These are phyloP conservation scores for Populus hybrid DNA, from an alignment of 441 rosid genomes.

Conservation along the genomic window DNA sequence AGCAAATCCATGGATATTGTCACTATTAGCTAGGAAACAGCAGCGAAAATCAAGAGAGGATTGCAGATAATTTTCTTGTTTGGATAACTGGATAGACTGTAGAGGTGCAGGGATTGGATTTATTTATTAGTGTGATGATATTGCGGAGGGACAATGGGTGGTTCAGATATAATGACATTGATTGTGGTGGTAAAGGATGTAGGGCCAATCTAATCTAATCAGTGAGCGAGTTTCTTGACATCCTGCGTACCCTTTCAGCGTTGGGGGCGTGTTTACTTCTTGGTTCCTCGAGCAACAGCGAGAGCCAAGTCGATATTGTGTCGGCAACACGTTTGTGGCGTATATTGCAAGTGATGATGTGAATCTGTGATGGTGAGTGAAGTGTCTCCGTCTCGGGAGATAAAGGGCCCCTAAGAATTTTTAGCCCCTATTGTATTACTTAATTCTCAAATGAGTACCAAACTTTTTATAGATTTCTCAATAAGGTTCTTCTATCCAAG, in stretches of 20 bases:
- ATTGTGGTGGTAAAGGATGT: neutral
- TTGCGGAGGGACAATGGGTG: neutral
- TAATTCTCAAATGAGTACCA: neutral
- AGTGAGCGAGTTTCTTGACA: neutral
- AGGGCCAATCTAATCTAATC: neutral
- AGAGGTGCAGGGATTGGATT: neutral
- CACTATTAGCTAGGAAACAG: neutral
- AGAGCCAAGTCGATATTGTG: too few species aligned
- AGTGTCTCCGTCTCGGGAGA: too few species aligned
- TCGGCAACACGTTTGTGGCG: neutral
- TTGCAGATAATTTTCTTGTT: neutral
- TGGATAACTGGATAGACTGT: neutral
- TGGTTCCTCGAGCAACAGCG: neutral
- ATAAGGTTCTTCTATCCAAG: too few species aligned
- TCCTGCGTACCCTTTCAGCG: neutral
- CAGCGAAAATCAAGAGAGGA: neutral
- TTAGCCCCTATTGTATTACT: neutral
- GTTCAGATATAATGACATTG: neutral
- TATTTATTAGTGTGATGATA: neutral
- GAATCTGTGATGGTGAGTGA: too few species aligned
- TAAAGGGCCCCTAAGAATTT: too few species aligned
- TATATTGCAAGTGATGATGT: too few species aligned
- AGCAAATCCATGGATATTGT: constrained; percentile 10
- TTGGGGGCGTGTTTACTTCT: neutral
- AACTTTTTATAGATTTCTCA: neutral